Conservation (phyloP, 1,284 basidiomycete genomes). For the Cryptococcus sp. region DNA sequence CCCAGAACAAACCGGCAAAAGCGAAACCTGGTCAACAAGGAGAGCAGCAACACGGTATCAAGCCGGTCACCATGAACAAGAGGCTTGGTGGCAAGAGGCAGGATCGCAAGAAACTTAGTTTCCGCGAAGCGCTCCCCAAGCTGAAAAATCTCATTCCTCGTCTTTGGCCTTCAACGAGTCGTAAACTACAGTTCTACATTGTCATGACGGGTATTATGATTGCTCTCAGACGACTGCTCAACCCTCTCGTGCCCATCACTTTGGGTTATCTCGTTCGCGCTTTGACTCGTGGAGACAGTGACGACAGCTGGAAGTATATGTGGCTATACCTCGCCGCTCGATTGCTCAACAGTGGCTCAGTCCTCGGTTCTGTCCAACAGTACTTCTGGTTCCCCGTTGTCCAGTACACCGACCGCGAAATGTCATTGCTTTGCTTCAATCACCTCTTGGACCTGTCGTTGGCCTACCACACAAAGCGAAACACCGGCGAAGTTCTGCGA, state of each 20-base stretch:
- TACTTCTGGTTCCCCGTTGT: constrained; percentile 97
- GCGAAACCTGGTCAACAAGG: constrained; percentile 1
- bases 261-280: constrained; percentile 38
- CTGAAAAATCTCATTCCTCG: constrained; percentile 39
- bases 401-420: constrained; percentile 88
- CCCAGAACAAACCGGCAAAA: constrained; percentile 1
- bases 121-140: constrained; percentile 34
- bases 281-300: constrained; percentile 16
- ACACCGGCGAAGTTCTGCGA: constrained; percentile 91
- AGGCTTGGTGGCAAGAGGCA: constrained; percentile 42
- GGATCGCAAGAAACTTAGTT: constrained; percentile 32
- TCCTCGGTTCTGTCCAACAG: constrained; percentile 86
- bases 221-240: constrained; percentile 31
- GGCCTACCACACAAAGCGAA: constrained; percentile 89
- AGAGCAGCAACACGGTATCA: constrained; percentile 4
- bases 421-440: constrained; percentile 88
- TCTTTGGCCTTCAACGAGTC: constrained; percentile 47
- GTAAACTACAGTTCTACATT: constrained; percentile 38
- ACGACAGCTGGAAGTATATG: constrained; percentile 37
- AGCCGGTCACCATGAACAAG: constrained; percentile 40
- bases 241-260: constrained; percentile 34
- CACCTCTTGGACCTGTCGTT: constrained; percentile 88
- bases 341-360: constrained; percentile 35
- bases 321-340: constrained; percentile 35
- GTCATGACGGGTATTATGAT: constrained; percentile 33